Evolutionary conservation across 129 eudicot species (phyloP).

Genomic region (carrot (Daucus carota)): DNA sequence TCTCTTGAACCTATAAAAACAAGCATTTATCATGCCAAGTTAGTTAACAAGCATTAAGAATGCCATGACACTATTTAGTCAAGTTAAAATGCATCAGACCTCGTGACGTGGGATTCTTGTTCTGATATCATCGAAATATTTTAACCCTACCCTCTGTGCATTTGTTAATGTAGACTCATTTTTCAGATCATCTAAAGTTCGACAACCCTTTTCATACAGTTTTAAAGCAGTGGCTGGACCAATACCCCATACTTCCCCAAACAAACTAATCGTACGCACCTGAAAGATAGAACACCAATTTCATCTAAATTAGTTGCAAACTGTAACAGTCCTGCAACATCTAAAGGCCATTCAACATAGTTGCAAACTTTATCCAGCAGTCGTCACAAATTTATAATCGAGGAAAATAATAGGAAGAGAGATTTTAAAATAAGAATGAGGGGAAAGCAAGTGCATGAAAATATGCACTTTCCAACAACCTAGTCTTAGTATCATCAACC

Average conservation of each 20-base stretch:
- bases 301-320: not conserved
- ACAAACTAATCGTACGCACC: constrained; percentile 74
- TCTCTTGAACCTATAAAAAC: constrained; percentile 62
- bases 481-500: not conserved
- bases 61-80: not conserved
- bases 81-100: constrained; percentile 33
- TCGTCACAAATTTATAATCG: not conserved
- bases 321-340: not conserved
- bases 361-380: not conserved
- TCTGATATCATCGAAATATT: constrained; percentile 77
- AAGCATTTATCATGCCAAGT: not conserved
- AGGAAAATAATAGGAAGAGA: too few relatives aligned
- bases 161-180: constrained; percentile 59
- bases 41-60: too few relatives aligned
- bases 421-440: not conserved
- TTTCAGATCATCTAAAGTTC: constrained; percentile 70
- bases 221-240: constrained; percentile 94
- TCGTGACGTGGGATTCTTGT: constrained; percentile 89
- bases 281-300: constrained; percentile 14
- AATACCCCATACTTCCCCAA: constrained; percentile 98
- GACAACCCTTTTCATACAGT: constrained; percentile 77
- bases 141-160: constrained; percentile 72
- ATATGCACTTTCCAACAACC: not conserved
- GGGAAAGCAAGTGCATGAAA: not conserved
- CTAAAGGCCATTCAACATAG: not conserved